phyloP scores from a whole-genome alignment of 1,139 yeast genomes.

The Pichia sp. region DNA sequence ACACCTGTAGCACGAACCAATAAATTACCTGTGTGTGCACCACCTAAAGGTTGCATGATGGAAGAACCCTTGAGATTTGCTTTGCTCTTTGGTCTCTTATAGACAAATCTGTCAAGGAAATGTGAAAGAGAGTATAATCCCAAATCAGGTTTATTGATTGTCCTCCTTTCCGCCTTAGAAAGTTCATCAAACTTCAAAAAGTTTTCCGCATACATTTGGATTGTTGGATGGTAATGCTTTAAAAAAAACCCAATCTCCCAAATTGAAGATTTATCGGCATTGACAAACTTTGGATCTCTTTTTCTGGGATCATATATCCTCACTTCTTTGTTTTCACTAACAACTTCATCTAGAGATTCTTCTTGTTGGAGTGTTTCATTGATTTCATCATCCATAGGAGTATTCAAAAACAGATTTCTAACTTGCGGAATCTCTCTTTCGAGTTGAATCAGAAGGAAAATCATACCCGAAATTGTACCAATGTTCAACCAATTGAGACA shows the following conservation, averaged over 20 bases:
- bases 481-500: conserved; percentile 82
- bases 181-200: conserved; percentile 41
- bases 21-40: conserved; percentile 73
- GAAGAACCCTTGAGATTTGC: conserved; percentile 72
- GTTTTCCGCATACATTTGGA: conserved; percentile 72
- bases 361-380: conserved; percentile 36
- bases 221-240: conserved; percentile 89
- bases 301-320: conserved; percentile 70
- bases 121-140: conserved; percentile 84
- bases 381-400: conserved; percentile 41
- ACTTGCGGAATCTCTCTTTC: conserved; percentile 49
- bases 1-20: conserved; percentile 58
- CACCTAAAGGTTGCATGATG: conserved; percentile 97
- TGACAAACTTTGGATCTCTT: conserved; percentile 85
- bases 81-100: conserved; percentile 84
- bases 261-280: conserved; percentile 72
- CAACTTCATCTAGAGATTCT: conserved; percentile 22
- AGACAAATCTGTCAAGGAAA: conserved; percentile 92
- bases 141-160: conserved; percentile 70
- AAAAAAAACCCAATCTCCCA: conserved; percentile 82
- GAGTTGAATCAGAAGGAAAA: conserved; percentile 69
- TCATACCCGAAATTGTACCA: conserved; percentile 89
- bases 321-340: conserved; percentile 16
- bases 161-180: conserved; percentile 40
- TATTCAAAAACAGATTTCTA: conserved; percentile 44